phyloP scores from a whole-genome alignment of 2,329 filamentous ascomycete species.

The Clarireedia monteithiana region DNA sequence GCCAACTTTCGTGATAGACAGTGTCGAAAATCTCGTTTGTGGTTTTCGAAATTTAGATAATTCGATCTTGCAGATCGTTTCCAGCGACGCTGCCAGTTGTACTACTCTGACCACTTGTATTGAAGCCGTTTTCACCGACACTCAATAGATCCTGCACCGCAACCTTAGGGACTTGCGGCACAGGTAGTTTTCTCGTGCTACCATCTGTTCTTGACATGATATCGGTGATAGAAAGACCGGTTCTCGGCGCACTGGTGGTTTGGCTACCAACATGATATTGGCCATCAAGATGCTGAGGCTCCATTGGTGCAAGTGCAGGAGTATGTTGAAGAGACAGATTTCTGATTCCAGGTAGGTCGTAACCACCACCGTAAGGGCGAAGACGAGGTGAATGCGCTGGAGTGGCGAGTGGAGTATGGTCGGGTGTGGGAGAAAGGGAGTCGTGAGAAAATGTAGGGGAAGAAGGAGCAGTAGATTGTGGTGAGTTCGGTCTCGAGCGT shows the following conservation, averaged over 20 bases:
- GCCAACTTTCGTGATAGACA: not conserved
- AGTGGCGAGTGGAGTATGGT: slow-evolving; percentile 96
- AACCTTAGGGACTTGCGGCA: slow-evolving; percentile 85
- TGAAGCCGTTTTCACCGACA: slow-evolving; percentile 47
- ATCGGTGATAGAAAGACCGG: slow-evolving; percentile 77
- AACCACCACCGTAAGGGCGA: slow-evolving; percentile 58
- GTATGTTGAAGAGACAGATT: slow-evolving; percentile 58
- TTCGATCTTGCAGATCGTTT: slow-evolving; percentile 52
- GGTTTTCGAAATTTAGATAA: slow-evolving; percentile 21
- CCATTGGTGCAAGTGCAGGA: slow-evolving; percentile 64
- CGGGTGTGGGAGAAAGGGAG: slow-evolving; percentile 88
- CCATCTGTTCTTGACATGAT: slow-evolving; percentile 88
- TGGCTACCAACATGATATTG: slow-evolving; percentile 42
- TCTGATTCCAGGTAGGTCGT: slow-evolving; percentile 83
- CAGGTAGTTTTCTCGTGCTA: slow-evolving; percentile 81
- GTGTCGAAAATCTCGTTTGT: not conserved
- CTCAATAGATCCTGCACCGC: slow-evolving; percentile 79
- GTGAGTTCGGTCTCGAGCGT: slow-evolving; percentile 86
- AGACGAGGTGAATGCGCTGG: slow-evolving; percentile 91
- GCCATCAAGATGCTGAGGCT: slow-evolving; percentile 34
- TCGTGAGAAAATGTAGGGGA: slow-evolving; percentile 96
- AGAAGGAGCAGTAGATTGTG: slow-evolving; percentile 89
- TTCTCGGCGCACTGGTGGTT: slow-evolving; percentile 37
- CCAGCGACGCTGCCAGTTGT: slow-evolving; percentile 71
- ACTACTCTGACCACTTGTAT: slow-evolving; percentile 69